Conservation (phyloP, 2,329 filamentous ascomycete genomes). For the Neofusicoccum laricinum region DNA sequence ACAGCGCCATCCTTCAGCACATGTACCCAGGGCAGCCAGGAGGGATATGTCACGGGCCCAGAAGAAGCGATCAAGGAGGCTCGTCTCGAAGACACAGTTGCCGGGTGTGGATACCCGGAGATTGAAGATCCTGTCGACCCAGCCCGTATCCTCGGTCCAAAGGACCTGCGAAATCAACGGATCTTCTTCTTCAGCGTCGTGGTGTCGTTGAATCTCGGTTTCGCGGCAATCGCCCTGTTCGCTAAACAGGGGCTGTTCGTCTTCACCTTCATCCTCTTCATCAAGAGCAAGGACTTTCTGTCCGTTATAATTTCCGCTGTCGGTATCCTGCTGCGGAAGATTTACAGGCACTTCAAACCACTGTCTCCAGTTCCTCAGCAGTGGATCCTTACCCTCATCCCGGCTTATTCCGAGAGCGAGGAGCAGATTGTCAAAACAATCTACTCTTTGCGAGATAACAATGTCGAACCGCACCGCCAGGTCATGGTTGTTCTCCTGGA, state of each 20-base stretch:
- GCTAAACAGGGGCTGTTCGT: slow-evolving; percentile 17
- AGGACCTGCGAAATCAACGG: slow-evolving; percentile 8
- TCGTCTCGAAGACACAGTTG: slow-evolving; percentile 2
- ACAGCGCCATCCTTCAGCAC: not conserved
- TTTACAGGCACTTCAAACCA: slow-evolving; percentile 17
- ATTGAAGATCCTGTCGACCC: slow-evolving; percentile 11
- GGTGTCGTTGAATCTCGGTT: not conserved
- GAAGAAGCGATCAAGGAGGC: not conserved
- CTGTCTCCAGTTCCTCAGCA: slow-evolving; percentile 17
- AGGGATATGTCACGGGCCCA: not conserved
- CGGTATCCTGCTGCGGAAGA: slow-evolving; percentile 13
- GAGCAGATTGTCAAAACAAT: slow-evolving; percentile 25
- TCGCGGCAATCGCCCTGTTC: not conserved
- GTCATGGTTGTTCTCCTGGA: slow-evolving; percentile 25
- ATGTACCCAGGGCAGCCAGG: not conserved
- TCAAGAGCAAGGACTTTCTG: slow-evolving; percentile 24
- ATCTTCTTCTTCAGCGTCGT: slow-evolving; percentile 3
- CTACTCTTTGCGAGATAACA: slow-evolving; percentile 23
- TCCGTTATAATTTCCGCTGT: slow-evolving; percentile 19
- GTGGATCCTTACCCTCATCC: slow-evolving; percentile 25
- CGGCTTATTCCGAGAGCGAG: slow-evolving; percentile 23
- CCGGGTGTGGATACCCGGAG: slow-evolving; percentile 9
- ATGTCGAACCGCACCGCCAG: slow-evolving; percentile 22
- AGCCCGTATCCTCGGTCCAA: slow-evolving; percentile 1
- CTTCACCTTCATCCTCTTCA: slow-evolving; percentile 22